Evolutionary conservation across 2,329 filamentous ascomycete genomes (phyloP).

Genomic region (Lasiodiplodia sp.): DNA sequence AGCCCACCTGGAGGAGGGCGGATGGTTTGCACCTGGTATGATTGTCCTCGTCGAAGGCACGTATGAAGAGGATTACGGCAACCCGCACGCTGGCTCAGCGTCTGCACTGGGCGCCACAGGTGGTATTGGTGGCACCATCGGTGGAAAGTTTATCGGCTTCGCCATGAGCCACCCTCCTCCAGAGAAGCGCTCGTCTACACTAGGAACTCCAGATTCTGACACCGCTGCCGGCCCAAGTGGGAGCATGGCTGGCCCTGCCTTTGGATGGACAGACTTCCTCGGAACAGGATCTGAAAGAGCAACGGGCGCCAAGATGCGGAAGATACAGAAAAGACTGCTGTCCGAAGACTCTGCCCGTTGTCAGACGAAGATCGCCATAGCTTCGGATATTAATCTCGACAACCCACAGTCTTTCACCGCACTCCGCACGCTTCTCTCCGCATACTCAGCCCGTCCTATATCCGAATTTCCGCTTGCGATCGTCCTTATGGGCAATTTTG

Average conservation of each 20-base stretch:
- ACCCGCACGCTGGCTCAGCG: constrained; percentile 65
- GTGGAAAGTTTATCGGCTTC: constrained; percentile 89
- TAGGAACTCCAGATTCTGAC: constrained; percentile 59
- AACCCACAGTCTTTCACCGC: constrained; percentile 81
- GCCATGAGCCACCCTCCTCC: constrained; percentile 91
- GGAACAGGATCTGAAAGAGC: constrained; percentile 90
- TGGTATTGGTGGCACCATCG: constrained; percentile 87
- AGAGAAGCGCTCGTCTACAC: constrained; percentile 79
- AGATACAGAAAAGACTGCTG: constrained; percentile 74
- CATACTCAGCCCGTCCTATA: constrained; percentile 71
- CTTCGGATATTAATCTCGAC: constrained; percentile 70
- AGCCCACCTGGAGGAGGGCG: constrained; percentile 82
- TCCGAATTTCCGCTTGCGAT: constrained; percentile 77
- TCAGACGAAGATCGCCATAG: constrained; percentile 46
- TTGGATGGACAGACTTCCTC: constrained; percentile 97
- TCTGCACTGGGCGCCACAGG: constrained; percentile 72
- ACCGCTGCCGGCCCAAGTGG: constrained; percentile 61
- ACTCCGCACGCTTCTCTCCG: constrained; percentile 76
- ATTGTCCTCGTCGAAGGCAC: constrained; percentile 92
- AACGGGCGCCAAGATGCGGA: constrained; percentile 81
- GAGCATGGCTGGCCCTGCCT: constrained; percentile 54
- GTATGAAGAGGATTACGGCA: constrained; percentile 92
- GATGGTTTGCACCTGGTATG: constrained; percentile 96
- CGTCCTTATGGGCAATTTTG: constrained; percentile 86
- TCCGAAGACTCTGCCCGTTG: constrained; percentile 39